Percentiles rank a stretch among this genome's conserved stretches.
These are phyloP conservation scores for Arthroderma sp. DNA, from an alignment of 2,329 filamentous ascomycete genomes.

Conservation along the genomic window DNA sequence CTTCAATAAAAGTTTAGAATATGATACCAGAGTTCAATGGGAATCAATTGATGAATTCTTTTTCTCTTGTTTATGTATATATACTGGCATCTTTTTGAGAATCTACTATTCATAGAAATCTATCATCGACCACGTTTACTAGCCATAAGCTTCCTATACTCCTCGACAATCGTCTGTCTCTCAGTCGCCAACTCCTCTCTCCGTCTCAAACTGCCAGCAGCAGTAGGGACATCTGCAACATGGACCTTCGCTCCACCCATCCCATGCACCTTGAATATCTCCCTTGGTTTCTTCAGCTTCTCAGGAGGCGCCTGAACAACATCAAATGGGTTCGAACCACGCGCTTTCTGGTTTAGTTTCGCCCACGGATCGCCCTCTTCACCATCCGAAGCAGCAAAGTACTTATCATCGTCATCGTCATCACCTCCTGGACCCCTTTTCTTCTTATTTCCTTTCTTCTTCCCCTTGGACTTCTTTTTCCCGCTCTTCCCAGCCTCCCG, in stretches of 20 bases:
- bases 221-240: conserved; percentile 55
- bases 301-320: conserved; percentile 65
- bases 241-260: conserved; percentile 49
- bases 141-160: conserved; percentile 59
- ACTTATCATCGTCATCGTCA: conserved; percentile 20
- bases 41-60: neutral
- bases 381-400: conserved; percentile 32
- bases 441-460: conserved; percentile 48
- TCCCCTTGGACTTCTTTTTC: conserved; percentile 45
- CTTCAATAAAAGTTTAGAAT: conserved; percentile 4
- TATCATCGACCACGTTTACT: conserved; percentile 27
- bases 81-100: too few species aligned
- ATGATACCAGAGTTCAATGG: conserved; percentile 1
- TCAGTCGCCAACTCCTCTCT: conserved; percentile 61
- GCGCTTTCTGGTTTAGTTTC: conserved; percentile 52
- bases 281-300: conserved; percentile 48
- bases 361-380: conserved; percentile 67
- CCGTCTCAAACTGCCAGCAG: conserved; percentile 56
- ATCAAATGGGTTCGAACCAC: conserved; percentile 27
- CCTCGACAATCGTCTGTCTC: conserved; percentile 57
- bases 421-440: conserved; percentile 32
- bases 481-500: conserved; percentile 39
- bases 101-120: neutral
- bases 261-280: conserved; percentile 50
- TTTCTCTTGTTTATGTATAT: too few species aligned